Evolutionary conservation across 2,329 filamentous ascomycete genomes (phyloP), one percentile per base, ranked within the genome.

Genomic region (Claviceps digitariae): DNA sequence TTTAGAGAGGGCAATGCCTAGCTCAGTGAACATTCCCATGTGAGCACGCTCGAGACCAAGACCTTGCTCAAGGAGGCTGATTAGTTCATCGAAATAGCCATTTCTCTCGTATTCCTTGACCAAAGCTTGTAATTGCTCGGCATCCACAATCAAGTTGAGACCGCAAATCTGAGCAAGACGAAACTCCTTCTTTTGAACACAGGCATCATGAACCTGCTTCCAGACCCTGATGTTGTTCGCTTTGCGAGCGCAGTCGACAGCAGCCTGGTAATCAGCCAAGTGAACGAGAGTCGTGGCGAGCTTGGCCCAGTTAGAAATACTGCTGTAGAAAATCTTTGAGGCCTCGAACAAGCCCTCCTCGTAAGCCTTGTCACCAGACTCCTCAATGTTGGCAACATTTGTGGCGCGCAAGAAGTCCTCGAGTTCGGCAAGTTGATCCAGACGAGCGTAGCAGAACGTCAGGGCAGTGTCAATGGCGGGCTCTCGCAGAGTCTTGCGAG

Each of bases 271-370:
- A 62, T 98, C 93, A 59, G 84, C 86, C 7, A 98, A 82, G 69
- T 97, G 90, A n/a, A 98, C 93, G 56, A 97, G 81, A 12, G 93
- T 98, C 12, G 93, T 97, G 15, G 93, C 90, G 63, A 98, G 83
- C 77, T 98, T 98, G 53, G 91, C 91, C 93, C 93, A 98, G 79
- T 98, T 98, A 52, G 93, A 98, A 67, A 98, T 95, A 74, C 88
- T 97, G 53, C 83, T 89, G 75, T 84, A 98, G 79, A 97, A 98
- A 65, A 98, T 97, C 81, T 98, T 98, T 59, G 93, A 89, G 45
- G 93, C 93, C 75, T 97, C 86, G 65, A 93, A 91, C 65, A 88
- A 84, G 56, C 91, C 91, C 72, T 98, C 93, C 58, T 84, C 86
- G 61, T 95, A 97, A 23, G 93, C 91, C 77, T 96, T 96, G 78